phyloP scores from a whole-genome alignment of 192 early-diverging fungal genomes.

The Dissophora globulifera region DNA sequence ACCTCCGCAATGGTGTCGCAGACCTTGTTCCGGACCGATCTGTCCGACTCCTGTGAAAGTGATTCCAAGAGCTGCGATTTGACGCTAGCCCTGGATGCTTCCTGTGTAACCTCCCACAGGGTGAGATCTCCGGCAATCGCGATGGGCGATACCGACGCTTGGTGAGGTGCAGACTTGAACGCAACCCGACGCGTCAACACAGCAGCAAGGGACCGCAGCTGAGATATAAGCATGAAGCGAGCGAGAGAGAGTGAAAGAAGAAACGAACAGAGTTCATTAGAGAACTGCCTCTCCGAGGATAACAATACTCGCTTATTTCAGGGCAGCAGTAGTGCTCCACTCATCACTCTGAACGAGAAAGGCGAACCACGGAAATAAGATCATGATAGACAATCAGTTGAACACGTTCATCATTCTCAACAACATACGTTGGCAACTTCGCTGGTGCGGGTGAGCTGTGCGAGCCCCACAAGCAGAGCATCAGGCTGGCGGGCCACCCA shows the following conservation, averaged over 20 bases:
- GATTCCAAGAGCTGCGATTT: conserved; percentile 80
- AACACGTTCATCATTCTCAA: conserved; percentile 1
- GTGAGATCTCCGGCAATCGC: conserved; percentile 9
- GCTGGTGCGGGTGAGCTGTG: conserved; percentile 55
- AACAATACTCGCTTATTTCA: too few relatives aligned
- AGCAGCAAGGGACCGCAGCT: conserved; percentile 63
- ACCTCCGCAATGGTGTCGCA: conserved; percentile 94
- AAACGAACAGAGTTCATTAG: too few relatives aligned
- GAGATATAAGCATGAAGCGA: conserved; percentile 3
- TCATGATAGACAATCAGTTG: neutral
- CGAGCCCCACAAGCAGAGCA: conserved; percentile 58
- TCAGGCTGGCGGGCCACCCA: conserved; percentile 65
- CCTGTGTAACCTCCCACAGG: conserved; percentile 77
- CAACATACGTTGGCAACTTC: conserved; percentile 41
- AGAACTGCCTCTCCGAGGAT: neutral
- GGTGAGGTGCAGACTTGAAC: conserved; percentile 52
- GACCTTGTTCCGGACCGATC: conserved; percentile 84
- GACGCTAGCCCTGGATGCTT: conserved; percentile 67
- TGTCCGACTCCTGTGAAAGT: conserved; percentile 74
- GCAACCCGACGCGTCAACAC: conserved; percentile 67
- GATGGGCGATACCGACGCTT: conserved; percentile 6
- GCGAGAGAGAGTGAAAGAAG: too few relatives aligned
- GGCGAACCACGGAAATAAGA: too few relatives aligned
- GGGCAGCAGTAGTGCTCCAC: too few relatives aligned
- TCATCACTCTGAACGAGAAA: too few relatives aligned